Evolutionary conservation across 2,329 filamentous ascomycete genomes (phyloP).

Genomic region (Aureobasidium sp.): DNA sequence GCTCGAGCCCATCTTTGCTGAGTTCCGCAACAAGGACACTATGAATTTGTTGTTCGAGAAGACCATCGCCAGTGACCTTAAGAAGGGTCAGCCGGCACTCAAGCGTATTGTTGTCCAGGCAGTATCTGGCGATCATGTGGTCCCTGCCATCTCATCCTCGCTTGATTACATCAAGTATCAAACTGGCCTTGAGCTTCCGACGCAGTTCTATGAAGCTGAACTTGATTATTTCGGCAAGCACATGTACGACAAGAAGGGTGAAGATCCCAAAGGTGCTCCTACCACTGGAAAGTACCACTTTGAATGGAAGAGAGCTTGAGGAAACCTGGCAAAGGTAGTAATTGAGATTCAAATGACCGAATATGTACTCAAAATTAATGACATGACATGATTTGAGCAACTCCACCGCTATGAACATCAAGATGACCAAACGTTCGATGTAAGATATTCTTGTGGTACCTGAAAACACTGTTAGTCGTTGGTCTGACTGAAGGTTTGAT

Average conservation of each 20-base stretch:
- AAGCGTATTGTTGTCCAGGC: constrained; percentile 51
- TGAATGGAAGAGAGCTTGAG: constrained; percentile 49
- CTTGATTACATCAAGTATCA: constrained; percentile 63
- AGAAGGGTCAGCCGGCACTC: constrained; percentile 42
- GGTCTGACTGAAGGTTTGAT: not conserved
- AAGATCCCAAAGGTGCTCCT: constrained; percentile 43
- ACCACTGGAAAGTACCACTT: constrained; percentile 55
- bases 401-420: too few species aligned
- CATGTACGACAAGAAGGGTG: constrained; percentile 54
- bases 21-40: constrained; percentile 29
- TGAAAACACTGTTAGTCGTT: not conserved
- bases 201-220: constrained; percentile 63
- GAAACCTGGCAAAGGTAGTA: not conserved
- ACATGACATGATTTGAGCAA: constrained; percentile 7
- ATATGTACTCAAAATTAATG: constrained; percentile 5
- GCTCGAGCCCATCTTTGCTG: constrained; percentile 41
- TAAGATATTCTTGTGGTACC: not conserved
- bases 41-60: constrained; percentile 43
- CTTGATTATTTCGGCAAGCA: constrained; percentile 65
- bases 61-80: constrained; percentile 48
- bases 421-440: not conserved
- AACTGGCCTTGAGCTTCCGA: constrained; percentile 53
- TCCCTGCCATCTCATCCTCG: constrained; percentile 54
- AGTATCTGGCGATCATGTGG: constrained; percentile 50
- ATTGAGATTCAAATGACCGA: not conserved